Conservation (phyloP, 345 rosid genomes). For the Passiflora organensis region DNA sequence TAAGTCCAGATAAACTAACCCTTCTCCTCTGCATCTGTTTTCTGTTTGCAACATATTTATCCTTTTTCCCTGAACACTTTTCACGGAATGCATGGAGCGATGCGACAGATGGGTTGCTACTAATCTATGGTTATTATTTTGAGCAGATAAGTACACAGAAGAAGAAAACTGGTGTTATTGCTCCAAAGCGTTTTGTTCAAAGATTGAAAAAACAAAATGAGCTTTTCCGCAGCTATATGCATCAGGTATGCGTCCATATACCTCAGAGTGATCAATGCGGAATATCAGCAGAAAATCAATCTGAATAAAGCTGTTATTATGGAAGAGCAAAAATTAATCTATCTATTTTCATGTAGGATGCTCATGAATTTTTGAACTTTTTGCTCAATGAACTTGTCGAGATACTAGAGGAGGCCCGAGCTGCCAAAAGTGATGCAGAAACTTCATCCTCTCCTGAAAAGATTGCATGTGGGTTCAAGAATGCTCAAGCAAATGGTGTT, state of each 20-base stretch:
- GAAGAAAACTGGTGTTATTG: constrained; percentile 99
- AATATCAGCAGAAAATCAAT: neutral
- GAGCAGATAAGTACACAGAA: constrained; percentile 91
- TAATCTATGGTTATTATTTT: constrained; percentile 17
- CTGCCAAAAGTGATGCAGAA: constrained; percentile 65
- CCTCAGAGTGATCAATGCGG: neutral
- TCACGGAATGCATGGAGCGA: too few relatives aligned
- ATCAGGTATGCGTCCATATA: constrained; percentile 64
- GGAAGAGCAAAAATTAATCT: too few relatives aligned
- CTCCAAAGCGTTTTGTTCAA: constrained; percentile 96
- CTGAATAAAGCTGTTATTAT: neutral
- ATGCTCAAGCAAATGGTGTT: constrained; percentile 63
- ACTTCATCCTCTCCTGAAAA: constrained; percentile 70
- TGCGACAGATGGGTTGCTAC: too few relatives aligned
- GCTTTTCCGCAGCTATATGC: constrained; percentile 98
- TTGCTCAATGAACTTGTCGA: constrained; percentile 98
- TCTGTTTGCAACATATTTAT: too few relatives aligned
- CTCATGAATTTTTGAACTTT: constrained; percentile 96
- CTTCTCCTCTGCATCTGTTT: neutral
- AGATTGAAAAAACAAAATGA: constrained; percentile 99
- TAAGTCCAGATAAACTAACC: too few relatives aligned
- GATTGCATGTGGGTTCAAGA: constrained; percentile 62
- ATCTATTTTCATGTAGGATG: constrained; percentile 57
- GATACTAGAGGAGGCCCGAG: constrained; percentile 88
- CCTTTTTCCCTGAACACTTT: too few relatives aligned